These are phyloP conservation scores for Leishmania gerbilli DNA, from an alignment of 208 protist genomes.

Conservation along the genomic window DNA sequence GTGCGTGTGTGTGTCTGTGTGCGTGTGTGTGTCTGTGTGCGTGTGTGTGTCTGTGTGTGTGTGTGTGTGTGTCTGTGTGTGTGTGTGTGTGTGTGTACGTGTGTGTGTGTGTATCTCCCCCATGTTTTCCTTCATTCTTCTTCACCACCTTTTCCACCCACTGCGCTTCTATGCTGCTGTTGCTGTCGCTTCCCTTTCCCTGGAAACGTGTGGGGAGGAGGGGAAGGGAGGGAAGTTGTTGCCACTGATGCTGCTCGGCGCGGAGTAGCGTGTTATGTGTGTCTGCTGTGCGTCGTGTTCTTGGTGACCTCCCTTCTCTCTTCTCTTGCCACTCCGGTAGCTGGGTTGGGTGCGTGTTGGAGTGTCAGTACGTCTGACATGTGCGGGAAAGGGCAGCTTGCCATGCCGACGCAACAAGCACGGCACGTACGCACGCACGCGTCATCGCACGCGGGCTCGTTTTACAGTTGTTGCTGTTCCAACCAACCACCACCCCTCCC, in stretches of 20 bases:
- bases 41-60: too few relatives aligned
- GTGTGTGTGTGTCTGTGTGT: neutral
- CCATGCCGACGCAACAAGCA: neutral
- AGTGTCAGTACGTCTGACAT: neutral
- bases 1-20: neutral
- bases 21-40: neutral
- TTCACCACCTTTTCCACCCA: too few relatives aligned
- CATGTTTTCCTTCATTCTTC: neutral
- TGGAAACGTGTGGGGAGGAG: neutral
- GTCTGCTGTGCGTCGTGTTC: too few relatives aligned
- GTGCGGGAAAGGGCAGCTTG: neutral
- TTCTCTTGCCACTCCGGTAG: too few relatives aligned
- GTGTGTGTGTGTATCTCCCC: neutral
- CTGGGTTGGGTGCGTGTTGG: too few relatives aligned
- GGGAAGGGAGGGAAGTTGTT: neutral
- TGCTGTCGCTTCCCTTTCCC: neutral
- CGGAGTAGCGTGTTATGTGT: too few relatives aligned
- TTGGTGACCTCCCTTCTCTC: too few relatives aligned
- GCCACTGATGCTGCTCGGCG: too few relatives aligned
- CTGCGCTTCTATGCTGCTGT: neutral
- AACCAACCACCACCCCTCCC: too few relatives aligned
- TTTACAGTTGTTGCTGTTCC: neutral
- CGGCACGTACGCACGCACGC: neutral
- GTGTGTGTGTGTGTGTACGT: neutral
- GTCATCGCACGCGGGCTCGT: neutral